phyloP scores from a whole-genome alignment of 495 filamentous ascomycete species.

The Daldinia grandis region DNA sequence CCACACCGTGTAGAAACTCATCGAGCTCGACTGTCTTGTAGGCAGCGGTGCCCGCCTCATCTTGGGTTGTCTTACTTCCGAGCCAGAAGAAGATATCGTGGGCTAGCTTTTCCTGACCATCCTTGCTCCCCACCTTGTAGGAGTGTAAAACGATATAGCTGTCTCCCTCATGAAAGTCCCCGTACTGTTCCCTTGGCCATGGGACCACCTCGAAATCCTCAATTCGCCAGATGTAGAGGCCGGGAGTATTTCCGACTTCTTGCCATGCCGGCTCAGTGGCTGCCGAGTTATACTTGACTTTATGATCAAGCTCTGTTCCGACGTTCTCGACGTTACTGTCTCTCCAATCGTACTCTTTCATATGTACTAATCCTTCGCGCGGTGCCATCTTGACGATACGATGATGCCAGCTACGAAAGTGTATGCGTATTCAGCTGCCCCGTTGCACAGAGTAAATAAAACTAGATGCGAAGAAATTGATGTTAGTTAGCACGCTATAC shows the following conservation, averaged over 20 bases:
- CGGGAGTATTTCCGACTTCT: conserved; percentile 58
- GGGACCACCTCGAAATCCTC: conserved; percentile 67
- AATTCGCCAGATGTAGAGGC: conserved; percentile 67
- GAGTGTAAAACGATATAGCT: conserved; percentile 69
- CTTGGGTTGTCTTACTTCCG: conserved; percentile 65
- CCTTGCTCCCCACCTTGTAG: conserved; percentile 57
- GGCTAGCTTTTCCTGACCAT: conserved; percentile 54
- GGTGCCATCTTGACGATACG: conserved; percentile 56
- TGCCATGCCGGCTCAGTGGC: conserved; percentile 69
- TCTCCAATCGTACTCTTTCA: conserved; percentile 67
- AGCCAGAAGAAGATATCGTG: conserved; percentile 72
- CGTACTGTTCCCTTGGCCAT: conserved; percentile 62
- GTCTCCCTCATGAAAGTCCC: conserved; percentile 69
- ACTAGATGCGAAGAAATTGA: neutral
- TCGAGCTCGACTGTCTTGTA: conserved; percentile 74
- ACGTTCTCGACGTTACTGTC: conserved; percentile 71
- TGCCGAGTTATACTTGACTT: conserved; percentile 69
- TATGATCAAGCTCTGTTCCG: conserved; percentile 66
- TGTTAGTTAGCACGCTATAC: neutral
- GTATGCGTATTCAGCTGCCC: neutral
- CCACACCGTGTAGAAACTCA: conserved; percentile 66
- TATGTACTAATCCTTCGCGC: conserved; percentile 64
- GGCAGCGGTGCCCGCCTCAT: conserved; percentile 69
- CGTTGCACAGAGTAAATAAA: neutral
- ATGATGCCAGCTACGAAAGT: neutral